These are phyloP conservation scores for Globisporangium alternatum DNA, from an alignment of 352 stramenopile genomes.

Conservation along the genomic window DNA sequence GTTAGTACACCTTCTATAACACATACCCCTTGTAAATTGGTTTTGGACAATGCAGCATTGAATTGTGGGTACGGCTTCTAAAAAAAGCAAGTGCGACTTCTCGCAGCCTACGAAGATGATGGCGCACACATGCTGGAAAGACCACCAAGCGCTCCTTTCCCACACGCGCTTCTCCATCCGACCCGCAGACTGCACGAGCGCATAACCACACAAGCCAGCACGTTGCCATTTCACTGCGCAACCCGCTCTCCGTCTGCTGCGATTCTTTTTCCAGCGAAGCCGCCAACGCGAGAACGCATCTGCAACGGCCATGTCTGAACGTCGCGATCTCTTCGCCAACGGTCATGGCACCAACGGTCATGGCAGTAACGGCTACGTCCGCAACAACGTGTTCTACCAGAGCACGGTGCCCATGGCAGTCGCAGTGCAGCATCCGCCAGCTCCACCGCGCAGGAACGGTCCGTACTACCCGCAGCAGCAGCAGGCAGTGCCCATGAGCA, in stretches of 20 bases:
- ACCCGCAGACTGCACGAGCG: not conserved
- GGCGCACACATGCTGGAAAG: not conserved
- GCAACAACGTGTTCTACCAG: constrained; percentile 18
- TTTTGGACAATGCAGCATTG: not conserved
- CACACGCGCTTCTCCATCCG: not conserved
- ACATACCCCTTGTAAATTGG: not conserved
- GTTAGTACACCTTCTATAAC: not conserved
- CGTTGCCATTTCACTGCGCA: constrained; percentile 2
- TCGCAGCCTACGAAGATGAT: not conserved
- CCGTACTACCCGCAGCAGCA: not conserved
- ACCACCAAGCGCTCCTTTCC: not conserved
- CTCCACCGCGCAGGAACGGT: not conserved
- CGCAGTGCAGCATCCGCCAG: not conserved
- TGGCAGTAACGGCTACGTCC: constrained; percentile 10
- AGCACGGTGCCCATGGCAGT: constrained; percentile 7
- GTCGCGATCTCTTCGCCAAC: constrained; percentile 9
- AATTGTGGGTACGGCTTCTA: constrained; percentile 11
- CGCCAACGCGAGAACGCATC: not conserved
- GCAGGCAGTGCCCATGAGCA: not conserved
- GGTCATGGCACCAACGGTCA: not conserved
- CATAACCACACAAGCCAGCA: not conserved
- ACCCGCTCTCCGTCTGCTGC: no score
- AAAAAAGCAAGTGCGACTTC: not conserved
- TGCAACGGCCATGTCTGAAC: constrained; percentile 2
- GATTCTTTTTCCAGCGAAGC: not conserved